phyloP scores from a whole-genome alignment of 2,329 filamentous ascomycete genomes.

The Ceratocystis harringtonii region DNA sequence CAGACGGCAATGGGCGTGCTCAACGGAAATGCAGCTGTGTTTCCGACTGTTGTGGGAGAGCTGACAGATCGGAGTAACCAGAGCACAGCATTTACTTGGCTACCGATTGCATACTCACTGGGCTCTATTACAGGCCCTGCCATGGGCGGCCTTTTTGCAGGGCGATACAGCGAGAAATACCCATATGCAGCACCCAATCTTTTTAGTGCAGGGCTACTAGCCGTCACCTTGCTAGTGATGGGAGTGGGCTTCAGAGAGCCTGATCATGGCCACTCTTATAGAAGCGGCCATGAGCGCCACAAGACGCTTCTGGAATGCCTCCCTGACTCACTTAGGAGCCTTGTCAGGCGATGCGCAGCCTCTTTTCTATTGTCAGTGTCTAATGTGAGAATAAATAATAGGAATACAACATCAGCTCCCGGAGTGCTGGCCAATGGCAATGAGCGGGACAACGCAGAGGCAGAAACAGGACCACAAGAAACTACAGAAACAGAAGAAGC shows the following conservation, averaged over 20 bases:
- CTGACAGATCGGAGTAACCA: slow-evolving; percentile 93
- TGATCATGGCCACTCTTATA: neutral
- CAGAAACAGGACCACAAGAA: neutral
- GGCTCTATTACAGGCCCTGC: slow-evolving; percentile 87
- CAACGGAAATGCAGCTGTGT: slow-evolving; percentile 89
- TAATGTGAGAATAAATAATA: neutral
- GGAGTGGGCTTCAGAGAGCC: slow-evolving; percentile 80
- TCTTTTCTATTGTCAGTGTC: neutral
- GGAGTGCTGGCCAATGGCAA: neutral
- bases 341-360: neutral
- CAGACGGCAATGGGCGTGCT: slow-evolving; percentile 83
- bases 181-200: slow-evolving; percentile 81
- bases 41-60: slow-evolving; percentile 86
- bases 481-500: neutral
- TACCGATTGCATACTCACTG: slow-evolving; percentile 90
- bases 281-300: neutral
- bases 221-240: slow-evolving; percentile 57
- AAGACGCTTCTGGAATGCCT: neutral
- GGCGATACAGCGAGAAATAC: slow-evolving; percentile 44
- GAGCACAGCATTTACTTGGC: slow-evolving; percentile 79
- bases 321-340: neutral
- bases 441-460: neutral
- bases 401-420: neutral
- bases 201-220: slow-evolving; percentile 55
- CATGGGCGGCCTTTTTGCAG: slow-evolving; percentile 72